These are phyloP conservation scores for Lipomyces japonicus DNA, from an alignment of 805 yeast genomes.

Conservation along the genomic window DNA sequence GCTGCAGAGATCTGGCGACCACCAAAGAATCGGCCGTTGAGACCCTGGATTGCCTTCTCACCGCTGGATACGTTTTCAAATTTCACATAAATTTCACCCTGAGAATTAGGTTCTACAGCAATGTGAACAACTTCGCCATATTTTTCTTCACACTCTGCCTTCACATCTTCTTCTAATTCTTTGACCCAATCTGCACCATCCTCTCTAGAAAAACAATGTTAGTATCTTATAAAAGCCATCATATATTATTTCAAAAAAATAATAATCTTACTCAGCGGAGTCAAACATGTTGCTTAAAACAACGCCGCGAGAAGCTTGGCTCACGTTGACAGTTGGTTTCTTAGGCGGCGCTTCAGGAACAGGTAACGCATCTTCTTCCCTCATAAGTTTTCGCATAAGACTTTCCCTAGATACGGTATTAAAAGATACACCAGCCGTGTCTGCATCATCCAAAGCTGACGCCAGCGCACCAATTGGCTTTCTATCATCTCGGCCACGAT, in stretches of 20 bases:
- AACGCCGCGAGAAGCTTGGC: conserved; percentile 33
- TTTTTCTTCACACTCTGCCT: conserved; percentile 38
- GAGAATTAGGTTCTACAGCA: conserved; percentile 32
- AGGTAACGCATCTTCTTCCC: conserved; percentile 33
- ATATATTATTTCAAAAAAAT: neutral
- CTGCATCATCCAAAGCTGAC: conserved; percentile 30
- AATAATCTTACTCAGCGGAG: conserved; percentile 32
- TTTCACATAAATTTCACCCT: conserved; percentile 38
- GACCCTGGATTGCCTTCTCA: conserved; percentile 34
- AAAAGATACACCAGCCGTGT: conserved; percentile 27
- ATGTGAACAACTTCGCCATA: conserved; percentile 38
- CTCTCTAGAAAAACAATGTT: conserved; percentile 30
- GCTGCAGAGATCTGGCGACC: conserved; percentile 36
- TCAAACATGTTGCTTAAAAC: conserved; percentile 37
- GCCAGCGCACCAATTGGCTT: conserved; percentile 11
- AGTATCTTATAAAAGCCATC: neutral
- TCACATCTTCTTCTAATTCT: conserved; percentile 39
- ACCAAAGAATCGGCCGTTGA: conserved; percentile 39
- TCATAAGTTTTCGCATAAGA: conserved; percentile 36
- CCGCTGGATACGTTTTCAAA: conserved; percentile 32
- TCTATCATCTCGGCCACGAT: neutral
- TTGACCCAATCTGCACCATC: conserved; percentile 35
- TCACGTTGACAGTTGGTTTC: conserved; percentile 2
- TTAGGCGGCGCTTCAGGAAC: conserved; percentile 9
- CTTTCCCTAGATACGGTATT: conserved; percentile 32